Evolutionary conservation across 441 rosid genomes (phyloP).

Genomic region (Erodium chrysanthum): DNA sequence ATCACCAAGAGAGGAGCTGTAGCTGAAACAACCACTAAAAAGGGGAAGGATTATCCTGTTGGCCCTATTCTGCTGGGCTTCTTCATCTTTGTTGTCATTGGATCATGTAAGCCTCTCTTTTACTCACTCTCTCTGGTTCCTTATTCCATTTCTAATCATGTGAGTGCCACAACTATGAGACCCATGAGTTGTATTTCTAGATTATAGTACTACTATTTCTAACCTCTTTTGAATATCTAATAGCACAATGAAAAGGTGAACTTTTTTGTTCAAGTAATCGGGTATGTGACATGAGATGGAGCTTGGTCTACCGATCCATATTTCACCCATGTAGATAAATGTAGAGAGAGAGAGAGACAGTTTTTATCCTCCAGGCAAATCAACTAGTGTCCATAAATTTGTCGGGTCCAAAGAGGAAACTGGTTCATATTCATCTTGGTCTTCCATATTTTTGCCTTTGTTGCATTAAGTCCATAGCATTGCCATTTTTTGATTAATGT

Average conservation of each 20-base stretch:
- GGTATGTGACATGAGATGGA: too few relatives aligned
- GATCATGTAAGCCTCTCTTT: conserved; percentile 55
- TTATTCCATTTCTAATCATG: not conserved
- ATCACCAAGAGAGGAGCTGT: conserved; percentile 65
- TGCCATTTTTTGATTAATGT: too few relatives aligned
- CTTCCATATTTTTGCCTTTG: not conserved
- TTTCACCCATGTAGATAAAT: too few relatives aligned
- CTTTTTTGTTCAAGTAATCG: not conserved
- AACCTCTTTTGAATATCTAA: not conserved
- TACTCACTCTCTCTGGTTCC: not conserved
- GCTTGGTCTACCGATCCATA: not conserved
- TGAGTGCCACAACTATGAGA: not conserved
- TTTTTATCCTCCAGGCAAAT: too few relatives aligned
- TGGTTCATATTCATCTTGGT: too few relatives aligned
- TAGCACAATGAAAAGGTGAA: not conserved
- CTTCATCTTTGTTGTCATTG: conserved; percentile 79
- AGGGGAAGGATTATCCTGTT: conserved; percentile 77
- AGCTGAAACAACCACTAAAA: conserved; percentile 62
- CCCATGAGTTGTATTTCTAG: not conserved
- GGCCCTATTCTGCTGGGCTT: conserved; percentile 80
- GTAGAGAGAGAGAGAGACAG: too few relatives aligned
- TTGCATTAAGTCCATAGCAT: too few relatives aligned
- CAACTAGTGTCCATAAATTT: too few relatives aligned
- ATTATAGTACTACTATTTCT: not conserved
- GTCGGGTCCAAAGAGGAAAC: too few relatives aligned